These are phyloP conservation scores for Sporothrix protearum DNA, from an alignment of 2,329 filamentous ascomycete species.

Conservation along the genomic window DNA sequence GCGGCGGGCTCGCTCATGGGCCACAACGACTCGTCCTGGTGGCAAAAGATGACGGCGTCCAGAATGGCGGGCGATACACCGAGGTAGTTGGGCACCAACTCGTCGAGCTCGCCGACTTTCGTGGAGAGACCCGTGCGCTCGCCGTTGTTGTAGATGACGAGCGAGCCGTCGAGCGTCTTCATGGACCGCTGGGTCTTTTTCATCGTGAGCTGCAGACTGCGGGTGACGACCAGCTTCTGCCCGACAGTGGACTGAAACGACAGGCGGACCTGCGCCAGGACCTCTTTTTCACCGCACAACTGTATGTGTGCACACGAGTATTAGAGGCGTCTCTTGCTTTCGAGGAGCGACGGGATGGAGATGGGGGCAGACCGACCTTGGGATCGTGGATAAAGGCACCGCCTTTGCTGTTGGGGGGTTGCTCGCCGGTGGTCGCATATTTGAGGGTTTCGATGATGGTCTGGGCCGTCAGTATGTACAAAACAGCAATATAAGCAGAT, in stretches of 20 bases:
- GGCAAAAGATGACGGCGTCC: slow-evolving; percentile 95
- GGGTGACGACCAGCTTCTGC: slow-evolving; percentile 74
- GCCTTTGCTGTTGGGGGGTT: slow-evolving; percentile 85
- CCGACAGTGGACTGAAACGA: slow-evolving; percentile 77
- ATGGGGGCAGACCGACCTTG: too few relatives aligned
- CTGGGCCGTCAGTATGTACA: slow-evolving; percentile 20
- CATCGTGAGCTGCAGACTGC: slow-evolving; percentile 79
- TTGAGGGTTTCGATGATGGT: slow-evolving; percentile 99
- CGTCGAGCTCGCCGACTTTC: slow-evolving; percentile 74
- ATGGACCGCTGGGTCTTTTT: slow-evolving; percentile 73
- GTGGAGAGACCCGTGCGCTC: slow-evolving; percentile 77
- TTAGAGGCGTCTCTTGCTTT: background rate
- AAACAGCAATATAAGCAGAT: too few relatives aligned
- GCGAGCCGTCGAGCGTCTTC: slow-evolving; percentile 79
- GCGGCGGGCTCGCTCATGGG: slow-evolving; percentile 83
- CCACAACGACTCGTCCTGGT: slow-evolving; percentile 97
- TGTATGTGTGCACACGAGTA: slow-evolving; percentile 33
- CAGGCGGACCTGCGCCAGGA: slow-evolving; percentile 86
- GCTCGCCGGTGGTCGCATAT: slow-evolving; percentile 91
- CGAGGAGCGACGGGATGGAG: background rate
- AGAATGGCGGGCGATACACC: slow-evolving; percentile 88
- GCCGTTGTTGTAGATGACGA: slow-evolving; percentile 73
- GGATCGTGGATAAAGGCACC: slow-evolving; percentile 97
- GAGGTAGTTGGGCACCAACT: slow-evolving; percentile 77
- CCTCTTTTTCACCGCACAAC: slow-evolving; percentile 80